Conservation (phyloP, 2,329 filamentous ascomycete species). For the Colletotrichum tropicicola region DNA sequence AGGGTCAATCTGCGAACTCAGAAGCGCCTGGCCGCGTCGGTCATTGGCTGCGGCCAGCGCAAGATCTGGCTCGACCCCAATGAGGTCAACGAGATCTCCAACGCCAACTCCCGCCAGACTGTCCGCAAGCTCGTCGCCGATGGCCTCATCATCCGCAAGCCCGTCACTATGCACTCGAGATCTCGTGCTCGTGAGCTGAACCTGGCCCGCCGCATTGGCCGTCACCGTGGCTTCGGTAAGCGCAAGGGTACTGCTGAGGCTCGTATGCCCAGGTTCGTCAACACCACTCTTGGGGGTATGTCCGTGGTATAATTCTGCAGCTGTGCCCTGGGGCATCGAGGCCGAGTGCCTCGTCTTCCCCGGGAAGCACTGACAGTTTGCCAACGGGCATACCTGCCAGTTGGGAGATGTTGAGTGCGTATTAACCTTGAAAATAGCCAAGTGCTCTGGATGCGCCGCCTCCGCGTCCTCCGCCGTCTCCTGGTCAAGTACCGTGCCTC, state of each 20-base stretch:
- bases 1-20: conserved; percentile 99
- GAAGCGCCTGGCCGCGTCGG: conserved; percentile 99
- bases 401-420: too few species aligned
- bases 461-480: conserved; percentile 98
- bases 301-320: neutral
- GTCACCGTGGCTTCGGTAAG: conserved; percentile 99
- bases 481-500: conserved; percentile 99
- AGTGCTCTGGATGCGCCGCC: conserved; percentile 99
- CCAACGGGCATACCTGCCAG: too few species aligned
- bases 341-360: too few species aligned
- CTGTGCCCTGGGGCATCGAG: neutral
- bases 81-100: conserved; percentile 99
- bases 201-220: conserved; percentile 91
- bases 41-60: conserved; percentile 98
- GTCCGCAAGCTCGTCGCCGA: conserved; percentile 99
- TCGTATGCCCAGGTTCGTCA: conserved; percentile 93
- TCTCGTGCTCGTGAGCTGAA: conserved; percentile 95
- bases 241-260: conserved; percentile 99
- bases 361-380: too few species aligned
- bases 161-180: conserved; percentile 99
- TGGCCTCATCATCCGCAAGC: conserved; percentile 99
- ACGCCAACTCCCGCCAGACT: conserved; percentile 99
- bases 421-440: conserved; percentile 66
- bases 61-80: conserved; percentile 99
- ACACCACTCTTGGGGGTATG: neutral